Evolutionary conservation across 2,329 filamentous ascomycete species (phyloP).

Genomic region (Clarireedia homoeocarpa): DNA sequence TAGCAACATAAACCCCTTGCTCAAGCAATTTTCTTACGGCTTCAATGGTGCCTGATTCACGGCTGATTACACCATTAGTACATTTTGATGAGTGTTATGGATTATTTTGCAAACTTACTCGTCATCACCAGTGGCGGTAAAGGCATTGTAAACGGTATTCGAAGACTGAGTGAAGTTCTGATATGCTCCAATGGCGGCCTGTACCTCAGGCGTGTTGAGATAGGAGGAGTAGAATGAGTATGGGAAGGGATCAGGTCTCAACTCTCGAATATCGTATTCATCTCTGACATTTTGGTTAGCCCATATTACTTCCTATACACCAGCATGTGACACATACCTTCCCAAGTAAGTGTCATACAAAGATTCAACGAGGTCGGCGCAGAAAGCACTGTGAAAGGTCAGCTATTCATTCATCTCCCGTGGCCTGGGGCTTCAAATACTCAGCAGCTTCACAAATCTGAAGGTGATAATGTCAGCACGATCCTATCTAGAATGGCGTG

Average conservation of each 20-base stretch:
- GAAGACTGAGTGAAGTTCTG: conserved; percentile 47
- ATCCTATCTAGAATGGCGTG: background rate
- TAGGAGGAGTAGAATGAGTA: conserved; percentile 47
- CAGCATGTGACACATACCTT: conserved; percentile 10
- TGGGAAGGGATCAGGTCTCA: conserved; percentile 49
- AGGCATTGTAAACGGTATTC: conserved; percentile 36
- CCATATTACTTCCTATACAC: background rate
- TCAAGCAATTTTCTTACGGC: conserved; percentile 50
- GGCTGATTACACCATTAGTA: conserved; percentile 20
- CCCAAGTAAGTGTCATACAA: conserved; percentile 43
- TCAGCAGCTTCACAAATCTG: conserved; percentile 40
- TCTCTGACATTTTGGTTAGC: conserved; percentile 31
- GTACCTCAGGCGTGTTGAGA: conserved; percentile 46
- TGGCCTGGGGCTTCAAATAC: background rate
- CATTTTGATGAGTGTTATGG: background rate
- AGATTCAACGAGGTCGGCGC: conserved; percentile 43
- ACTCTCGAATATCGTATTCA: conserved; percentile 52
- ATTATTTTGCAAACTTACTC: background rate
- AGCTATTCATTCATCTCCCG: background rate
- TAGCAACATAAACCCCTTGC: conserved; percentile 57
- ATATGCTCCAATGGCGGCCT: conserved; percentile 50
- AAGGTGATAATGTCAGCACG: background rate
- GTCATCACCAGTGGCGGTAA: conserved; percentile 42
- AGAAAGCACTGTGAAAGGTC: conserved; percentile 42
- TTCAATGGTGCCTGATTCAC: conserved; percentile 39